Percentiles rank a stretch among this genome's conserved stretches.
phyloP scores from a whole-genome alignment of 2,329 filamentous ascomycete species.

The Penicillium sp. region DNA sequence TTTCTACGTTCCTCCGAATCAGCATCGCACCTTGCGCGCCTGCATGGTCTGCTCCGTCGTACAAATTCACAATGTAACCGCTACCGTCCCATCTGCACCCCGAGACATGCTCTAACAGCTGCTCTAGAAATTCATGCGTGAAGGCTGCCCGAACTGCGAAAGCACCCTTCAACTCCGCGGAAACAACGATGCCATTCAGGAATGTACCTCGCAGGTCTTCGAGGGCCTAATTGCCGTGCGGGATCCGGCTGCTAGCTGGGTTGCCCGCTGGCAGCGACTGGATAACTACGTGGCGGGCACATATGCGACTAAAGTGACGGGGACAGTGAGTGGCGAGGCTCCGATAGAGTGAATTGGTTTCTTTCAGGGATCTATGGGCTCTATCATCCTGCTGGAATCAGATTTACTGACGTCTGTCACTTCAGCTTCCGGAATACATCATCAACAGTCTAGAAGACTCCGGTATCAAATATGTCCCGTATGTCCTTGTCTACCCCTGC shows the following conservation, averaged over 20 bases:
- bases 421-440: constrained; percentile 58
- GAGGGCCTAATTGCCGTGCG: constrained; percentile 86
- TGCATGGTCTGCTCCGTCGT: constrained; percentile 99
- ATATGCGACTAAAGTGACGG: constrained; percentile 93
- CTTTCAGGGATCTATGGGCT: not conserved
- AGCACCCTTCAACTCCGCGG: constrained; percentile 81
- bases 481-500: constrained; percentile 25
- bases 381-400: not conserved
- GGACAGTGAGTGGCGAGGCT: constrained; percentile 57
- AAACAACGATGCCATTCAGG: constrained; percentile 77
- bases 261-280: constrained; percentile 93
- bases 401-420: constrained; percentile 1
- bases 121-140: constrained; percentile 73
- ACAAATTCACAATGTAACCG: constrained; percentile 71
- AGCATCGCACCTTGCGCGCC: constrained; percentile 85
- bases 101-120: not conserved
- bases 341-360: not conserved
- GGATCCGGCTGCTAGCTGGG: constrained; percentile 84
- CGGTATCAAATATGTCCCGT: constrained; percentile 63
- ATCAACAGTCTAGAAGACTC: constrained; percentile 58
- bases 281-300: constrained; percentile 85
- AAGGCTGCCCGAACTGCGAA: constrained; percentile 97
- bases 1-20: constrained; percentile 70
- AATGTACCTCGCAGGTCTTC: constrained; percentile 94
- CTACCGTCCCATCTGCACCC: constrained; percentile 6